Evolutionary conservation across 768 basidiomycete species (phyloP), one percentile per base, ranked within the genome.

Genomic region (Russula sp.): DNA sequence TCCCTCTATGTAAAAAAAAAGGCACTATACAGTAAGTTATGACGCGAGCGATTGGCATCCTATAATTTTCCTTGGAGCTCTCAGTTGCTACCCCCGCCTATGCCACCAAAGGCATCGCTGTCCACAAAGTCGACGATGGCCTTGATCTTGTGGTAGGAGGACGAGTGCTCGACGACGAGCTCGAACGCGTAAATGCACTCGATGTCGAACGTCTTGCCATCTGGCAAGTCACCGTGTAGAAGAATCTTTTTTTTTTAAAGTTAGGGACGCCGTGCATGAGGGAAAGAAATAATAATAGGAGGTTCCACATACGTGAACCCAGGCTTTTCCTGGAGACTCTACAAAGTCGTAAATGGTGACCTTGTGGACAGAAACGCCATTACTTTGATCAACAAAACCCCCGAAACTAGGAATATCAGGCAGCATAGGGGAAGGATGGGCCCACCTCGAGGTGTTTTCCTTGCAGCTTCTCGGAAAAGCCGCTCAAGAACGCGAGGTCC

Each of bases 181-280:
- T 20, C 47, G 45, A 62, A 53, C 14, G 14, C 6, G 56, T 62
- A 62, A 7, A 62, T 32, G 43, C 56, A 18, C 38, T 62, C 56
- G 35, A 62, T 11, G 29, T 46, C 39, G 38, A 62, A 53, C 32
- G 38, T n/a, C 20, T 46, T 53, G 6, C 61, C 61, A 0, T 29
- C 39, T n/a, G 29, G 56, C 5, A 57, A 41, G 18, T 62, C 50
- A 7, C 38, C 38, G 5, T 53, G 61, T 20, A 47, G 6, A 11
- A 35, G 22, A 36, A 41, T 3, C 61, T 62, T n/a, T n/a, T n/a
- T n/a, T n/a, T n/a, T n/a, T n/a, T n/a, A 4, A 20, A 47, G 42
- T 9, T 43, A 3, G 18, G 16, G 7, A 11, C 10, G 46, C 46
- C 20, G 4, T 47, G 46, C 10, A 13, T 11, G 46, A 9, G 13